These are phyloP conservation scores for Streptanthus diversifolius DNA, from an alignment of 345 rosid genomes.

Conservation along the genomic window DNA sequence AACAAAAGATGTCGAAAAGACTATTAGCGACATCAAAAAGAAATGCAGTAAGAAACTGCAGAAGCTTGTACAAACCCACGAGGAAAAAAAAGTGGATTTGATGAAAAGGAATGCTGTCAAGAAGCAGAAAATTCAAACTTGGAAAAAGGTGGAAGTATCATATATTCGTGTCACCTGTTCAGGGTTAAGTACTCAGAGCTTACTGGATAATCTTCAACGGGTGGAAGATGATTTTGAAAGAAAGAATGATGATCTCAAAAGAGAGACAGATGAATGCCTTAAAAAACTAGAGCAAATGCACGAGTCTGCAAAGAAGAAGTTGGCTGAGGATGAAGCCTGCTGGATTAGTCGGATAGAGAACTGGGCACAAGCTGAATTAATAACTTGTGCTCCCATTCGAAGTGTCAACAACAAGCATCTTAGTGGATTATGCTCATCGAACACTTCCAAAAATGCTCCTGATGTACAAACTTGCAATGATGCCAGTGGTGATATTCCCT, in stretches of 20 bases:
- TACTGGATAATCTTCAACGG: conserved; percentile 43
- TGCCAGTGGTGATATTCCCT: conserved; percentile 22
- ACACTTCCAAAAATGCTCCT: conserved; percentile 17
- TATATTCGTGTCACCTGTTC: conserved; percentile 44
- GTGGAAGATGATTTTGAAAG: conserved; percentile 46
- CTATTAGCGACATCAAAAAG: conserved; percentile 46
- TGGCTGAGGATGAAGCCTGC: conserved; percentile 42
- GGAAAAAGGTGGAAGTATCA: conserved; percentile 46
- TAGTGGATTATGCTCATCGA: conserved; percentile 21
- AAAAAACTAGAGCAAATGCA: conserved; percentile 44
- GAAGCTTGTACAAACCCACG: conserved; percentile 45
- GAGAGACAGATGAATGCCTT: conserved; percentile 34
- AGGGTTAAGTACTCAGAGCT: conserved; percentile 28
- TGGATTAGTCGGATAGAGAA: conserved; percentile 47
- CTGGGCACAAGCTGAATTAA: conserved; percentile 45
- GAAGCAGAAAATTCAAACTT: conserved; percentile 45
- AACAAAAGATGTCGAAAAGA: conserved; percentile 46
- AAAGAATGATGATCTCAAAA: conserved; percentile 42
- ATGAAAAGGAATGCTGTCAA: conserved; percentile 40
- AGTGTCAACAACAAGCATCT: conserved; percentile 10
- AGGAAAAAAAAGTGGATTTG: conserved; percentile 41
- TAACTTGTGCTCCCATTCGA: conserved; percentile 11
- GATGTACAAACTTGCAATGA: conserved; percentile 19
- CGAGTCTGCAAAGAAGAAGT: conserved; percentile 39
- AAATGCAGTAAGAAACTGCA: conserved; percentile 47